Base-by-base conservation (phyloP, 352 stramenopile species). In the Globisporangium okanoganense region DNA sequence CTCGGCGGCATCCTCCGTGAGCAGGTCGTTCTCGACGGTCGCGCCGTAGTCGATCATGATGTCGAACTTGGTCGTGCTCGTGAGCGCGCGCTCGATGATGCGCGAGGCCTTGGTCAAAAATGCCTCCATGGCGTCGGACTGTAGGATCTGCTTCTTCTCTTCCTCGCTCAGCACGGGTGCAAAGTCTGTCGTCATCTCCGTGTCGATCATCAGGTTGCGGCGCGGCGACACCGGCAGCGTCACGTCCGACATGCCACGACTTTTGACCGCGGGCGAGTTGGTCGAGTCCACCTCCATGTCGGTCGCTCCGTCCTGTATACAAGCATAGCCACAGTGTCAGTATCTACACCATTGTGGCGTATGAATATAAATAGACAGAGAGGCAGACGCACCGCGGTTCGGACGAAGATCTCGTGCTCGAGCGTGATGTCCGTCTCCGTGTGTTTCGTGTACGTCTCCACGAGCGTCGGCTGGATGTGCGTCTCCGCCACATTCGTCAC, bases 41-140 rank as follows among this genome's bases (percentile, higher is more conserved):
- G 83, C 84, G 3, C 78, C 78, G 48, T 95, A 95, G 62, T 95
- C 86, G 40, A 92, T 67, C 84, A 92, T 94, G 44, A 94, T 85
- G 56, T 95, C 86, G 60, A 75, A 94, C 64, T 89, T 88, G 63
- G 69, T 82, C 0, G 82, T 76, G 49, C 79, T 88, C 52, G 76
- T 86, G n/a, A 95, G 58, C 16, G 82, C 86, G 5, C 86, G 82
- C 48, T 95, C 86, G 66, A 95, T 89, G 14, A 94, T 74, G 6
- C 79, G 77, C 22, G 83, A 92, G 9, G 86, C 79, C 67, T 88
- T 90, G 25, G 61, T 74, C 38, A 95, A 60, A 64, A 95, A 95
- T 9, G 70, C 35, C 53, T 93, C 85, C 79, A 95, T 89, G 8
- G 58, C 72, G 13, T 92, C 82, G 22, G 81, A 91, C 58, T 93